Conservation (phyloP, 495 filamentous ascomycete species). For the Beverwykella pulmonaria region DNA sequence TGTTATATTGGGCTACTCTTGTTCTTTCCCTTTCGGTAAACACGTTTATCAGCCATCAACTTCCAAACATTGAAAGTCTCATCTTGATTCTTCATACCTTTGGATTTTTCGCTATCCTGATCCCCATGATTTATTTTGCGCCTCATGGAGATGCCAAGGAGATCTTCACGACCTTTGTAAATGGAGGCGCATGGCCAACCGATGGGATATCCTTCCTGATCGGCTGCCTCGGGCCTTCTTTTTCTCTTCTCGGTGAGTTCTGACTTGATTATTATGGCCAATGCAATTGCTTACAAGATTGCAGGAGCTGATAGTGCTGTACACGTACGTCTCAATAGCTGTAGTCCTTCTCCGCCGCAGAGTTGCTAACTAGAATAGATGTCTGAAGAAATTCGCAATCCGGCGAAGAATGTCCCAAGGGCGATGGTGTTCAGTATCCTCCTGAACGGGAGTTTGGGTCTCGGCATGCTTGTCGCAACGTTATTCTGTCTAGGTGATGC, state of each 20-base stretch:
- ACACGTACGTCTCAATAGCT: conserved; percentile 9
- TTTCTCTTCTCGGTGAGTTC: conserved; percentile 20
- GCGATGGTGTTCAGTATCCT: conserved; percentile 13
- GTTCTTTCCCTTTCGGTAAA: conserved; percentile 35
- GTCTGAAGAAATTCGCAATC: conserved; percentile 19
- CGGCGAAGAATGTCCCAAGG: conserved; percentile 3
- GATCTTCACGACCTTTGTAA: conserved; percentile 7
- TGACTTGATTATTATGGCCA: neutral
- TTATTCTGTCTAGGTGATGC: conserved; percentile 23
- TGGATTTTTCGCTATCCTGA: conserved; percentile 51
- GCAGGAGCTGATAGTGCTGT: conserved; percentile 22
- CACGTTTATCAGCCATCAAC: conserved; percentile 25
- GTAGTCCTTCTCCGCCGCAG: too few species aligned
- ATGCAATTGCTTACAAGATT: conserved; percentile 2
- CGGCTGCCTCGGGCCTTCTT: conserved; percentile 8
- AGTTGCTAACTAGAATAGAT: conserved; percentile 1
- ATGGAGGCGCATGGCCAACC: conserved; percentile 15
- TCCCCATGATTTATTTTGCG: conserved; percentile 29
- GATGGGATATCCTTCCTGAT: conserved; percentile 22
- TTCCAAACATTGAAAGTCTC: conserved; percentile 37
- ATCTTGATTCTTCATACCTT: conserved; percentile 35
- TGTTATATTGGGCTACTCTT: conserved; percentile 25
- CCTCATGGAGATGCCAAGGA: conserved; percentile 13
- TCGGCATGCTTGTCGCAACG: conserved; percentile 15
- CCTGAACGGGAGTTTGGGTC: conserved; percentile 15